Evolutionary conservation across 163 green algal species (phyloP).

Genomic region (Chlamydomonas reinhardtii): DNA sequence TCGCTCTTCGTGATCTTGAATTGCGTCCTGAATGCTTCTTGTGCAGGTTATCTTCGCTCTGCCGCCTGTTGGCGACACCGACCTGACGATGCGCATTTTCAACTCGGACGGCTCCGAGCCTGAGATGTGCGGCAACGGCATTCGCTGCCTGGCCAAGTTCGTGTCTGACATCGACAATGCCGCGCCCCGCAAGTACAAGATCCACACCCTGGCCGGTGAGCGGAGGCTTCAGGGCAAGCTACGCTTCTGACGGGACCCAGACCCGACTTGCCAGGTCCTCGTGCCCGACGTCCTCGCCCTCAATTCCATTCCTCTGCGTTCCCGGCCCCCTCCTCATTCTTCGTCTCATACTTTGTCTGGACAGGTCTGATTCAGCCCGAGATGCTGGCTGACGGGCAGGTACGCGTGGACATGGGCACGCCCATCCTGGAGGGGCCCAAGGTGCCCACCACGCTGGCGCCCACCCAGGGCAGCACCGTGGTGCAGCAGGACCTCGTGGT

Average conservation of each 20-base stretch:
- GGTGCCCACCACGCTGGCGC: slow-evolving; percentile 90
- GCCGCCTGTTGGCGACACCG: slow-evolving; percentile 78
- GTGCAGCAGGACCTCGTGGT: slow-evolving; percentile 82
- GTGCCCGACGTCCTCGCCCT: too few species aligned
- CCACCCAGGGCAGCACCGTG: slow-evolving; percentile 75
- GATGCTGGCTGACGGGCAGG: slow-evolving; percentile 91
- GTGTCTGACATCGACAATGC: slow-evolving; percentile 86
- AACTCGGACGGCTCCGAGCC: slow-evolving; percentile 98
- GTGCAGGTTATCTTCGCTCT: slow-evolving; percentile 96
- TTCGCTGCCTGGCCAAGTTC: slow-evolving; percentile 97
- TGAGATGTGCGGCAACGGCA: slow-evolving; percentile 99
- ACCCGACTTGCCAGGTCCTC: too few species aligned
- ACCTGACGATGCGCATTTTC: slow-evolving; percentile 98
- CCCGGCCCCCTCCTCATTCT: too few species aligned
- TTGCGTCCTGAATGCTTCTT: too few species aligned
- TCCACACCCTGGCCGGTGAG: slow-evolving; percentile 92
- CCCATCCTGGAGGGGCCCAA: slow-evolving; percentile 85
- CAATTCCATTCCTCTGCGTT: too few species aligned
- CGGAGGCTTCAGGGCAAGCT: too few species aligned
- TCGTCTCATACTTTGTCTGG: too few species aligned
- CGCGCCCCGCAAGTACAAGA: slow-evolving; percentile 72
- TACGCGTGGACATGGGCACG: slow-evolving; percentile 98
- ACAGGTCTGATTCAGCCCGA: slow-evolving; percentile 94
- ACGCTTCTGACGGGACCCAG: too few species aligned
- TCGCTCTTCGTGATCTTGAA: too few species aligned